Evolutionary conservation across 768 basidiomycete genomes (phyloP), one percentile per base, ranked within the genome.

Genomic region (Holtermannia corniformis): DNA sequence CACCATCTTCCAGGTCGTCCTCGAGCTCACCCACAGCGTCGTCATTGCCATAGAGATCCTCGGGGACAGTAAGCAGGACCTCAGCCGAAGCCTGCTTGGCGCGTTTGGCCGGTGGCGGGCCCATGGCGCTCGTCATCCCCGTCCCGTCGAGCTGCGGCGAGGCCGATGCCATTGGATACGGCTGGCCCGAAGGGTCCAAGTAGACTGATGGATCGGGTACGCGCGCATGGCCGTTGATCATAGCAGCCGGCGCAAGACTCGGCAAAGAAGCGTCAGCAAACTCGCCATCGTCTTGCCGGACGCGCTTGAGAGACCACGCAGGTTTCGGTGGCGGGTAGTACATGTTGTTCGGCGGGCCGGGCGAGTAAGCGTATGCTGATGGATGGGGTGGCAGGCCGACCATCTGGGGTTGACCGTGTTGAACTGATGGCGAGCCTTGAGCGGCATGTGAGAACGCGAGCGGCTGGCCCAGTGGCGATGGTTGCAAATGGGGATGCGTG

Each of bases 401-500:
- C 51, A 60, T 60, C 32, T 59, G 54, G 13, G 48, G 45, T 47
- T 54, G 20, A 51, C 58, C 16, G 44, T 52, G 48, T 43, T 58
- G 44, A 21, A 54, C 16, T 41, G 51, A 24, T 14, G 55, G 20
- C 44, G 60, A 56, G 57, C 21, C 70, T n/a, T n/a, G 75, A 22
- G 65, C 60, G 26, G 65, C 54, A 2, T 58, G 59, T 20, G 59
- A 55, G n/a, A 57, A 59, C 0, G 56, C 51, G 24, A 55, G 23
- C 46, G 56, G 57, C 24, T 51, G 47, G 19, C 32, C 55, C 12
- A 57, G 64, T 16, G 56, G 57, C 42, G 58, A 60, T 23, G 53
- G 62, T 12, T 37, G 32, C 58, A 63, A 47, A 58, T 60, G 82
- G 47, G 83, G 74, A 26, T 78, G 73, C 19, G 50, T 25, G 21